Conservation (phyloP, 495 filamentous ascomycete species). For the Aspergillus avenaceus region DNA sequence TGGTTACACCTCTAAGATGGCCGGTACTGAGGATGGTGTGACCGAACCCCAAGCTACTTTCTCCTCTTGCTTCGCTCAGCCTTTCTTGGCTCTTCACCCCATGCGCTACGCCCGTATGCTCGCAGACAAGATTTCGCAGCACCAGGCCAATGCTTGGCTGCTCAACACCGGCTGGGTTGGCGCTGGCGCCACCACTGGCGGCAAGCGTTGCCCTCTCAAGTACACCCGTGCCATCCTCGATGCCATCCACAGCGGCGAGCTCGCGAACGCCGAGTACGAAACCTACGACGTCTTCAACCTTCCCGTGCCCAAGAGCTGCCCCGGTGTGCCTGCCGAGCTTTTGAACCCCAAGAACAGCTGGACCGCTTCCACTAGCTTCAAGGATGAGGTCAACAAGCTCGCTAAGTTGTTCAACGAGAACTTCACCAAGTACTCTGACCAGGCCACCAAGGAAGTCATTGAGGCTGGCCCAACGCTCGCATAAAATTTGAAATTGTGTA, state of each 20-base stretch:
- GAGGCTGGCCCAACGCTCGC: slow-evolving; percentile 33
- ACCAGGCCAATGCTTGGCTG: slow-evolving; percentile 96
- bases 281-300: slow-evolving; percentile 96
- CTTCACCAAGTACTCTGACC: slow-evolving; percentile 89
- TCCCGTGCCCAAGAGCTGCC: slow-evolving; percentile 79
- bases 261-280: slow-evolving; percentile 89
- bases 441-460: slow-evolving; percentile 75
- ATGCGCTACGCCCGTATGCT: slow-evolving; percentile 99
- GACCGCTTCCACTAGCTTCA: slow-evolving; percentile 76
- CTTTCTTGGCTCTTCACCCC: slow-evolving; percentile 96
- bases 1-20: slow-evolving; percentile 99
- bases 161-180: slow-evolving; percentile 99
- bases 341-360: slow-evolving; percentile 93
- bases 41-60: slow-evolving; percentile 97
- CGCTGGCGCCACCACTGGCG: slow-evolving; percentile 87
- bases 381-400: slow-evolving; percentile 82
- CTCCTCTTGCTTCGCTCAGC: slow-evolving; percentile 98
- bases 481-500: slow-evolving; percentile 17
- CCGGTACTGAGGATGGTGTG: slow-evolving; percentile 94
- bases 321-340: slow-evolving; percentile 81
- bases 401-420: slow-evolving; percentile 87
- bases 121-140: slow-evolving; percentile 91
- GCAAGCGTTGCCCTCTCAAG: slow-evolving; percentile 97
- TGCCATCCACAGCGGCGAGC: slow-evolving; percentile 92
- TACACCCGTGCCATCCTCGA: slow-evolving; percentile 98